Conservation (phyloP, 768 basidiomycete genomes). For the Hydnomerulius pinastri region DNA sequence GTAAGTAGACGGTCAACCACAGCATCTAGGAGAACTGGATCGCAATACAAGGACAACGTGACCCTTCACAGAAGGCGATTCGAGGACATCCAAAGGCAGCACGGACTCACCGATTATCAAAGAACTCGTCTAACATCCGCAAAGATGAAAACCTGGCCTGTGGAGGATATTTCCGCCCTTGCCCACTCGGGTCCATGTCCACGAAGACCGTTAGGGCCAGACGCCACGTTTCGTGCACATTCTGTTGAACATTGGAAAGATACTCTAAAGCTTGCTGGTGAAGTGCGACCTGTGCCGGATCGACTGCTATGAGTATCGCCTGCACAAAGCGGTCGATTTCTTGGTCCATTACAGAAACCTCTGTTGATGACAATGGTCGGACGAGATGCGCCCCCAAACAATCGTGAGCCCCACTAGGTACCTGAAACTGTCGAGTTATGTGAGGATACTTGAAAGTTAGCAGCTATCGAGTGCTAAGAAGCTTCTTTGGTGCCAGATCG, state of each 20-base stretch:
- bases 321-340: conserved; percentile 77
- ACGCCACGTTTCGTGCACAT: conserved; percentile 76
- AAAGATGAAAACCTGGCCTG: conserved; percentile 82
- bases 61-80: background rate
- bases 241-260: conserved; percentile 74
- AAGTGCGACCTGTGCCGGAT: conserved; percentile 67
- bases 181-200: conserved; percentile 58
- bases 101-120: conserved; percentile 73
- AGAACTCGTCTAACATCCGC: conserved; percentile 77
- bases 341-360: conserved; percentile 57
- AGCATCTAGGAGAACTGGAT: too few relatives aligned
- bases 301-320: conserved; percentile 87
- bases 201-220: conserved; percentile 77
- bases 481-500: background rate
- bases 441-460: background rate
- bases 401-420: conserved; percentile 9
- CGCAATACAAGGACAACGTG: background rate
- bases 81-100: background rate
- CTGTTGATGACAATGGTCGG: conserved; percentile 15
- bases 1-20: too few relatives aligned
- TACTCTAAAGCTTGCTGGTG: conserved; percentile 89
- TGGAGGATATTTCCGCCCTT: conserved; percentile 59
- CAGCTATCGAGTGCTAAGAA: conserved; percentile 3
- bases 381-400: conserved; percentile 20
- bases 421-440: background rate